phyloP scores from a whole-genome alignment of 768 basidiomycete species.

The Kwoniella heveanensis region DNA sequence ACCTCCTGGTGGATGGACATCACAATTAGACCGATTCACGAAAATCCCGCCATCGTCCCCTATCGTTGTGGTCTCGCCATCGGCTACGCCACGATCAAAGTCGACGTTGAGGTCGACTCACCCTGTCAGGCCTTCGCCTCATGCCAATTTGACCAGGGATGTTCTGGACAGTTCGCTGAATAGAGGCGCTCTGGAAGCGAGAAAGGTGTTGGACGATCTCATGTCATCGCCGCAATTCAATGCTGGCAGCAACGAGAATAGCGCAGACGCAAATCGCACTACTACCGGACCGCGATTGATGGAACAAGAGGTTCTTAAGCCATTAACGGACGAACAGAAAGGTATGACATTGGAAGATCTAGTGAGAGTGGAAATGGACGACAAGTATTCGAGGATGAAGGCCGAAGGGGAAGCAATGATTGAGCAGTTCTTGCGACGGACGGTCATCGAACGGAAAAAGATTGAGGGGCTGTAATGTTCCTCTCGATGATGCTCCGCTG shows the following conservation, averaged over 20 bases:
- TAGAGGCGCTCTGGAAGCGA: conserved; percentile 35
- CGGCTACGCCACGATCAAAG: conserved; percentile 10
- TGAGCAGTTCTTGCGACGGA: conserved; percentile 58
- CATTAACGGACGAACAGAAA: conserved; percentile 68
- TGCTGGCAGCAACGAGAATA: too few species aligned
- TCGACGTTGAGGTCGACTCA: conserved; percentile 14
- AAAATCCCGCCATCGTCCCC: conserved; percentile 45
- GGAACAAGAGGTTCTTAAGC: conserved; percentile 19
- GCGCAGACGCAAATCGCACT: too few species aligned
- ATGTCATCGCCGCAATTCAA: conserved; percentile 20
- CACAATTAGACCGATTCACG: conserved; percentile 37
- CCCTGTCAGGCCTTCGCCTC: conserved; percentile 16
- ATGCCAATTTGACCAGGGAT: conserved; percentile 19
- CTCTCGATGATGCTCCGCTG: neutral
- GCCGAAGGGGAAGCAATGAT: conserved; percentile 63
- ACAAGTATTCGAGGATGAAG: conserved; percentile 67
- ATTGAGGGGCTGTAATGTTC: conserved; percentile 11
- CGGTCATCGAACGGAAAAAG: conserved; percentile 14
- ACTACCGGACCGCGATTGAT: neutral
- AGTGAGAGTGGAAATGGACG: conserved; percentile 73
- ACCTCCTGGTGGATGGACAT: conserved; percentile 2
- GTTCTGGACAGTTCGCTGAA: conserved; percentile 26
- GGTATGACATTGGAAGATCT: conserved; percentile 82
- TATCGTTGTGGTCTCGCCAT: neutral
- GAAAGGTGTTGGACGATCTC: conserved; percentile 38